phyloP scores from a whole-genome alignment of 2,329 filamentous ascomycete genomes.

The Ambrosiella cleistominuta region DNA sequence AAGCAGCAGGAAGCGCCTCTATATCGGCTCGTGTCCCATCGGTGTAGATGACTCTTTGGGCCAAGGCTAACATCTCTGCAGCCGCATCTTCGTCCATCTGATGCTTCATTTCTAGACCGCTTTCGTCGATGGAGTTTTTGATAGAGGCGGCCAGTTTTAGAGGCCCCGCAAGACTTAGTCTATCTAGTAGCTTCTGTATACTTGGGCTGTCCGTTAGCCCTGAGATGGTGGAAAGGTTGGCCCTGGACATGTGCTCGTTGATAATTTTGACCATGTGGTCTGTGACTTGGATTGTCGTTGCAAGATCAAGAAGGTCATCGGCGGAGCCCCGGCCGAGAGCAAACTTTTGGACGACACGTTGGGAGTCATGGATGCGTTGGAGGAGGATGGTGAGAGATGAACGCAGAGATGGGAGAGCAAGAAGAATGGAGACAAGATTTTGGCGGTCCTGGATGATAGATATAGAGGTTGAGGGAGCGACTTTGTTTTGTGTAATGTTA shows the following conservation, averaged over 20 bases:
- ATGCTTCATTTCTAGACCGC: slow-evolving; percentile 58
- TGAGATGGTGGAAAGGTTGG: background rate
- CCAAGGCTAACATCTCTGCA: slow-evolving; percentile 52
- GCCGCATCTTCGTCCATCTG: slow-evolving; percentile 56
- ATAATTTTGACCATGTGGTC: slow-evolving; percentile 40
- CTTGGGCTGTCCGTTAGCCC: slow-evolving; percentile 18
- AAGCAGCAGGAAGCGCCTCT: slow-evolving; percentile 33
- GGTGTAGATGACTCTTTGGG: slow-evolving; percentile 49
- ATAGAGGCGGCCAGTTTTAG: slow-evolving; percentile 54
- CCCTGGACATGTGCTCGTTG: background rate
- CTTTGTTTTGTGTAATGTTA: slow-evolving; percentile 19
- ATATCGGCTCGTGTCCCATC: slow-evolving; percentile 45
- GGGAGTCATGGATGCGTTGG: slow-evolving; percentile 63
- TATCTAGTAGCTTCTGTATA: slow-evolving; percentile 29
- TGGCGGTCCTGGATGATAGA: slow-evolving; percentile 61
- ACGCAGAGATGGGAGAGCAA: slow-evolving; percentile 51
- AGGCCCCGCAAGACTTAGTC: slow-evolving; percentile 51
- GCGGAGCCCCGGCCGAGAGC: slow-evolving; percentile 79
- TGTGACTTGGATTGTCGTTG: slow-evolving; percentile 62
- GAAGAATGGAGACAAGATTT: slow-evolving; percentile 62
- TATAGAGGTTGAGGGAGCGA: slow-evolving; percentile 70
- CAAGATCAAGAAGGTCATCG: slow-evolving; percentile 73
- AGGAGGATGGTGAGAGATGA: slow-evolving; percentile 45
- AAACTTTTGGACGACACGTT: slow-evolving; percentile 85
- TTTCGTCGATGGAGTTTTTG: slow-evolving; percentile 70